These are phyloP conservation scores for Cydonia oblonga DNA, from an alignment of 331 rosid species.

Conservation along the genomic window DNA sequence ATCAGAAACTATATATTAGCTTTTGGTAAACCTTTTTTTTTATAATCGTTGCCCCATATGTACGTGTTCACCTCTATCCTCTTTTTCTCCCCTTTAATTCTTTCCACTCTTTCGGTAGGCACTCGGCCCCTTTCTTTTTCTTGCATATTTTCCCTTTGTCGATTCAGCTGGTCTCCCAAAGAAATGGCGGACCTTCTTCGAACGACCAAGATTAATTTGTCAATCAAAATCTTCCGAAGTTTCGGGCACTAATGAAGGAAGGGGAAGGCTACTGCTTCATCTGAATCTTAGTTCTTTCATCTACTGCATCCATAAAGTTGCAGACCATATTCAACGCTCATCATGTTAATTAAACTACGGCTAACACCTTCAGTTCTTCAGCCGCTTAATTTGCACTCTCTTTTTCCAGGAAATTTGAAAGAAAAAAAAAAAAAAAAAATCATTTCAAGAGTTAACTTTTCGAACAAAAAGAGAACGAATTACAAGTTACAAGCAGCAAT, in stretches of 20 bases:
- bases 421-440: too few species aligned
- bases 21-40: too few species aligned
- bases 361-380: neutral
- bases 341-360: neutral
- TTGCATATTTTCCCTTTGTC: neutral
- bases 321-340: neutral
- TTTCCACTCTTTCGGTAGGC: neutral
- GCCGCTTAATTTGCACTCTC: neutral
- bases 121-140: neutral
- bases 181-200: neutral
- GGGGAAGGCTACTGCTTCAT: neutral
- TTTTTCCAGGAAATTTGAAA: neutral
- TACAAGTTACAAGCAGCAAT: neutral
- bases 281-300: too few species aligned
- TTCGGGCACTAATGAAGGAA: neutral
- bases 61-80: too few species aligned
- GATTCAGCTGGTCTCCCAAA: neutral
- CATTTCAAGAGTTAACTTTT: neutral
- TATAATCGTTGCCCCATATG: too few species aligned
- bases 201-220: neutral
- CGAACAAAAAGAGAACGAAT: neutral
- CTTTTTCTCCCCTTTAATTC: neutral
- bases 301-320: too few species aligned
- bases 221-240: neutral
- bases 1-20: neutral